Evolutionary conservation across 768 basidiomycete species (phyloP).

Genomic region (Boletus rubroflammeus): DNA sequence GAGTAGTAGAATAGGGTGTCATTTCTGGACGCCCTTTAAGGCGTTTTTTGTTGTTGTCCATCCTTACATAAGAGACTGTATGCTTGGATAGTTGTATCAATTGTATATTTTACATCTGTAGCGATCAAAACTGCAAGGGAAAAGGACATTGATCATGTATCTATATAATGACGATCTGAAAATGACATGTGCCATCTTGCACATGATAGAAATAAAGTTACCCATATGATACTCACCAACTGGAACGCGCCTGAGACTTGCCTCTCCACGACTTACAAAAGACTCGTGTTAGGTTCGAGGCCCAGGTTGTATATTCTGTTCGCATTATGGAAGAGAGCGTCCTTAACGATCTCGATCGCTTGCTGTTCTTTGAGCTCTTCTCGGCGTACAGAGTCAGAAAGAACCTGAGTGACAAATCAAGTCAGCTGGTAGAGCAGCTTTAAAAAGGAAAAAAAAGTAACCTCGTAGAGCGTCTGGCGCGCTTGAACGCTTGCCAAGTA

Average conservation of each 20-base stretch:
- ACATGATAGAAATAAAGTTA: neutral
- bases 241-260: neutral
- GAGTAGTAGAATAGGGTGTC: too few relatives aligned
- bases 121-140: too few relatives aligned
- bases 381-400: conserved; percentile 44
- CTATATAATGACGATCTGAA: too few relatives aligned
- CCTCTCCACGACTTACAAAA: conserved; percentile 1
- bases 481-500: conserved; percentile 67
- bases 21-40: too few relatives aligned
- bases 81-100: too few relatives aligned
- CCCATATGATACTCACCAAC: neutral
- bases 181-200: neutral
- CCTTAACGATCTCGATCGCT: conserved; percentile 51
- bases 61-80: too few relatives aligned
- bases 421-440: conserved; percentile 41
- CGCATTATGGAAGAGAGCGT: conserved; percentile 64
- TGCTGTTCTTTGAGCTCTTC: conserved; percentile 53
- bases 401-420: conserved; percentile 54
- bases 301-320: conserved; percentile 60
- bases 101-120: too few relatives aligned
- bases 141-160: too few relatives aligned
- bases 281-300: conserved; percentile 33
- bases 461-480: conserved; percentile 57
- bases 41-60: too few relatives aligned
- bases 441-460: conserved; percentile 26